Evolutionary conservation across 2,329 filamentous ascomycete genomes (phyloP), one percentile per base, ranked within the genome.

Genomic region (Clonostachys rhizophaga): DNA sequence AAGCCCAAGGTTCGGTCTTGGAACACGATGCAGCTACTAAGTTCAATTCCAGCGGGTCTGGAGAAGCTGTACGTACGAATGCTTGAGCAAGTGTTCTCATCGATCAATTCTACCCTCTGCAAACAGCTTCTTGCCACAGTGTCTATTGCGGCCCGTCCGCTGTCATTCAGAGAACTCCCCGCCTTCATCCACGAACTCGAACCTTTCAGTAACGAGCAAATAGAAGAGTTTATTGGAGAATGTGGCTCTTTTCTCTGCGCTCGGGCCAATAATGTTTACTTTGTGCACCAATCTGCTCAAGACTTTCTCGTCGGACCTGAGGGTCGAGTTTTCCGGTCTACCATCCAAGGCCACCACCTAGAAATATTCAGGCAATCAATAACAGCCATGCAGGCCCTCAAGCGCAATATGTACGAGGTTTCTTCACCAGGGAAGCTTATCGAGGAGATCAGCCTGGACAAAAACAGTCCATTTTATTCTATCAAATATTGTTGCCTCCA

Each of bases 231-330:
- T n/a, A 53, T 72, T n/a, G 40, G 49, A n/a, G 34, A 47, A 10
- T 72, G 65, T 50, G 63, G 67, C 14, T 75, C 66, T 5, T 70
- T 74, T 44, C 52, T 74, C 0, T 67, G 58, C 2, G 14, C 67
- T 34, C 55, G 54, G 37, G 44, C 64, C 1, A 48, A 40, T 2
- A 50, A 30, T 1, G 43, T 73, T 6, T 63, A 57, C 39, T 63
- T 71, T 50, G 59, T 74, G 1, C 68, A 74, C 48, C 63, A 70
- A 48, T 73, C 69, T 4, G 71, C 68, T 0, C 70, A 71, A 50
- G 70, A 74, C 16, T 70, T 59, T 50, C 47, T 76, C 2, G 30
- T 52, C 7, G 60, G 64, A 2, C 34, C 4, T 5, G 14, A 13
- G 35, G 12, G 18, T 17, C 35, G 6, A 39, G 24, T 30, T 5